phyloP scores from a whole-genome alignment of 2,329 filamentous ascomycete species.

The Stagonosporopsis vannaccii region DNA sequence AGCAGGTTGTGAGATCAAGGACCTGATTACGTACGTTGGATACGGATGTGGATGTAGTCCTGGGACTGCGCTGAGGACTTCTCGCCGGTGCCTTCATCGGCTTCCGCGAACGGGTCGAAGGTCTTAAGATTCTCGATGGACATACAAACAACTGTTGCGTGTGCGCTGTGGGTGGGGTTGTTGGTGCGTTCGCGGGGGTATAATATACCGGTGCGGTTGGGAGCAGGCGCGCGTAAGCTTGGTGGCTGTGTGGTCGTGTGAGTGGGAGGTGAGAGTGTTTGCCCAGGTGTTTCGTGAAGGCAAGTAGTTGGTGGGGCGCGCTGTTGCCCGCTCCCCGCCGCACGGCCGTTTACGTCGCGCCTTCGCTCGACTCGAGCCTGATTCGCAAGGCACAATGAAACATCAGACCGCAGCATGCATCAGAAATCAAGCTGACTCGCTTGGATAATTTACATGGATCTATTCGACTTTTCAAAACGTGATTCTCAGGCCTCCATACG shows the following conservation, averaged over 20 bases:
- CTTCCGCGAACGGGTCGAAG: constrained; percentile 99
- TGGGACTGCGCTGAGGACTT: constrained; percentile 82
- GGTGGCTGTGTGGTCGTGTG: constrained; percentile 22
- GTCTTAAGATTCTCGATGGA: constrained; percentile 56
- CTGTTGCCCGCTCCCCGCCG: neutral
- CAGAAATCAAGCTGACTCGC: neutral
- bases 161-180: constrained; percentile 35
- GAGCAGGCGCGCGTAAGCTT: constrained; percentile 9
- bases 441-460: constrained; percentile 8
- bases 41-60: constrained; percentile 99
- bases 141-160: constrained; percentile 40
- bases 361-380: constrained; percentile 2
- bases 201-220: constrained; percentile 12
- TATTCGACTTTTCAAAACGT: neutral
- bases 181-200: constrained; percentile 17
- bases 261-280: constrained; percentile 17
- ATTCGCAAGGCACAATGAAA: constrained; percentile 10
- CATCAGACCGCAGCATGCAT: neutral
- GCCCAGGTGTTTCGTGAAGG: constrained; percentile 23
- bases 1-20: neutral
- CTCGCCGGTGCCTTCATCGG: constrained; percentile 98
- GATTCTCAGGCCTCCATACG: neutral
- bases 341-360: constrained; percentile 9
- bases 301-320: constrained; percentile 26
- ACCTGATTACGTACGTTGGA: constrained; percentile 76